Evolutionary conservation across 331 rosid genomes (phyloP).

Genomic region (Quercus tomentella): DNA sequence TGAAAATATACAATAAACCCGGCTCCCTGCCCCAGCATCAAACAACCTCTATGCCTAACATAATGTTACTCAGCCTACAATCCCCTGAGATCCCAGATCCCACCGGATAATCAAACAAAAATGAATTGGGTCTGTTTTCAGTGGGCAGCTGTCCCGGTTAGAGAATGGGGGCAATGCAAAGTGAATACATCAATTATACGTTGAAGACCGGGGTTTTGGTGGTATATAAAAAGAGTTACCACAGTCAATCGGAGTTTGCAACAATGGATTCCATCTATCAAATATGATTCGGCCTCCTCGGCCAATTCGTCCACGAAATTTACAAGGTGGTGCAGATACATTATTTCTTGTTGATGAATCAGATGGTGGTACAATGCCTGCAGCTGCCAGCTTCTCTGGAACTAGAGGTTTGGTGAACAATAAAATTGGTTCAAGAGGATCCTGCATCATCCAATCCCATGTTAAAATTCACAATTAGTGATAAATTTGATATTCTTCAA

Average conservation of each 20-base stretch:
- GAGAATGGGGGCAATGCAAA: background rate
- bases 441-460: conserved; percentile 50
- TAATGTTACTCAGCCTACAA: background rate
- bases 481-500: background rate
- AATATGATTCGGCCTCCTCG: conserved; percentile 90
- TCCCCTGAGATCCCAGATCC: background rate
- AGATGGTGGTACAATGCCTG: conserved; percentile 67
- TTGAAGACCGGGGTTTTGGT: conserved; percentile 56
- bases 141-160: background rate
- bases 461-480: conserved; percentile 13
- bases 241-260: conserved; percentile 74
- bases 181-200: conserved; percentile 46
- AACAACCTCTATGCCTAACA: background rate
- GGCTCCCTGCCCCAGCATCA: background rate
- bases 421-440: conserved; percentile 87
- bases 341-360: conserved; percentile 47
- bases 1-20: background rate
- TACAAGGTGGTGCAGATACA: conserved; percentile 42
- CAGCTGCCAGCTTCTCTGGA: conserved; percentile 80
- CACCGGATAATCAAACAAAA: background rate
- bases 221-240: conserved; percentile 72
- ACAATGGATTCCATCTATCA: conserved; percentile 79
- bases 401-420: conserved; percentile 76
- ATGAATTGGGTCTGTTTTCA: background rate
- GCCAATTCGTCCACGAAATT: conserved; percentile 76